Percentiles rank a stretch among this genome's conserved stretches.
phyloP scores from a whole-genome alignment of 208 protist species.

The Porcisia hertigi region DNA sequence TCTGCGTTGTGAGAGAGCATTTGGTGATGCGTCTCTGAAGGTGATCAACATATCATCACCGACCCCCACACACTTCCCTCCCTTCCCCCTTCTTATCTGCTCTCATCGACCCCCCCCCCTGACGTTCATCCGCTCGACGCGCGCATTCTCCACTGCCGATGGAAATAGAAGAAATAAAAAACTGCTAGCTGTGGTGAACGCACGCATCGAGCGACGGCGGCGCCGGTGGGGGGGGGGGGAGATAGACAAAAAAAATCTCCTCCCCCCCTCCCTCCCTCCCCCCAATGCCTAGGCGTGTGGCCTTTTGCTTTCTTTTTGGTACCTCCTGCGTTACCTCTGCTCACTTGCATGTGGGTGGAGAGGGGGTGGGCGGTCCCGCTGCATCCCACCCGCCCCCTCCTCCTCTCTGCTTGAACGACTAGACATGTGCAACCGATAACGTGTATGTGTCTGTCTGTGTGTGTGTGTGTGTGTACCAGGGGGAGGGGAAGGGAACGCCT shows the following conservation, averaged over 20 bases:
- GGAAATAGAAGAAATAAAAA: too few relatives aligned
- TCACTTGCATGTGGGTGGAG: too few relatives aligned
- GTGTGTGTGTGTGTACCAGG: neutral
- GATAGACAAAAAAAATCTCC: too few relatives aligned
- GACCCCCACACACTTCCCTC: neutral
- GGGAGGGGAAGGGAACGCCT: too few relatives aligned
- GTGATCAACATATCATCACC: neutral
- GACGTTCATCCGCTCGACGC: neutral
- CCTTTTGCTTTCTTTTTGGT: too few relatives aligned
- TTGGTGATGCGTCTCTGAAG: neutral
- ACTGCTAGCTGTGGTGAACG: neutral
- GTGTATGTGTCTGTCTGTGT: too few relatives aligned
- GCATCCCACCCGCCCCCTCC: neutral
- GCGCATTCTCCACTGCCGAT: neutral
- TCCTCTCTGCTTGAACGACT: neutral
- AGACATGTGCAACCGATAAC: neutral
- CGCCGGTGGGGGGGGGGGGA: neutral
- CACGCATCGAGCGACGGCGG: neutral
- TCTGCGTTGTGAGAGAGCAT: conserved; percentile 2
- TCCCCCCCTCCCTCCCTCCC: too few relatives aligned
- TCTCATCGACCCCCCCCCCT: neutral
- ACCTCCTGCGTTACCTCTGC: too few relatives aligned
- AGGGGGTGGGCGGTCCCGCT: too few relatives aligned
- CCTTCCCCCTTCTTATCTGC: neutral
- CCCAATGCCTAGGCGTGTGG: too few relatives aligned